A percentile compares a stretch with the other conserved stretches of the same genome.
Evolutionary conservation across 2,329 filamentous ascomycete genomes (phyloP).

Genomic region (Teratosphaeria epicoccoides): DNA sequence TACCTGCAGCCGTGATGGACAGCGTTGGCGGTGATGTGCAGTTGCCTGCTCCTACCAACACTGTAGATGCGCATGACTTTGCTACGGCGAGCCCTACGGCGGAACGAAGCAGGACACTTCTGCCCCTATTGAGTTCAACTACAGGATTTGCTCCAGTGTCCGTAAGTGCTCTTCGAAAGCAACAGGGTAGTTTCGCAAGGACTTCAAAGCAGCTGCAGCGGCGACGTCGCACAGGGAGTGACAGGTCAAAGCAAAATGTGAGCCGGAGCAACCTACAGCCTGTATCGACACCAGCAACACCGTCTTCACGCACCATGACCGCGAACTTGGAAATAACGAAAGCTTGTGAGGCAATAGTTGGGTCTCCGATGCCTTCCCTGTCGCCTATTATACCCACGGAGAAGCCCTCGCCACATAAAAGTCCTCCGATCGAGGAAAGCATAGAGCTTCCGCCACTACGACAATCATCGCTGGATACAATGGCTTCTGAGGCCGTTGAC

Average conservation of each 20-base stretch:
- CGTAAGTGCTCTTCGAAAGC: background rate
- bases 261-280: background rate
- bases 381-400: slow-evolving; percentile 22
- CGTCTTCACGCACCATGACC: slow-evolving; percentile 13
- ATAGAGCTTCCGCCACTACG: slow-evolving; percentile 41
- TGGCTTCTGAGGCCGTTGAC: slow-evolving; percentile 24
- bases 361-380: slow-evolving; percentile 22
- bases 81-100: background rate
- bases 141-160: slow-evolving; percentile 1
- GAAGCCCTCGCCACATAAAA: slow-evolving; percentile 27
- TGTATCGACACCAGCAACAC: slow-evolving; percentile 2
- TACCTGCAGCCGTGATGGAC: slow-evolving; percentile 7
- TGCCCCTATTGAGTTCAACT: background rate
- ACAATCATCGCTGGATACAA: slow-evolving; percentile 44
- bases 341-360: slow-evolving; percentile 7
- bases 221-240: background rate
- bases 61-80: background rate
- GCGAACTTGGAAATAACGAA: slow-evolving; percentile 21
- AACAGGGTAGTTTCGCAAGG: slow-evolving; percentile 1
- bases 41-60: background rate
- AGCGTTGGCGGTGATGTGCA: slow-evolving; percentile 4
- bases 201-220: slow-evolving; percentile 7
- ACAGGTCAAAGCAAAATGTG: background rate
- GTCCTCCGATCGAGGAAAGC: slow-evolving; percentile 42
- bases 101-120: background rate